Percentiles rank a stretch among this genome's conserved stretches.
These are phyloP conservation scores for Huntiella omanensis DNA, from an alignment of 2,329 filamentous ascomycete genomes.

Conservation along the genomic window DNA sequence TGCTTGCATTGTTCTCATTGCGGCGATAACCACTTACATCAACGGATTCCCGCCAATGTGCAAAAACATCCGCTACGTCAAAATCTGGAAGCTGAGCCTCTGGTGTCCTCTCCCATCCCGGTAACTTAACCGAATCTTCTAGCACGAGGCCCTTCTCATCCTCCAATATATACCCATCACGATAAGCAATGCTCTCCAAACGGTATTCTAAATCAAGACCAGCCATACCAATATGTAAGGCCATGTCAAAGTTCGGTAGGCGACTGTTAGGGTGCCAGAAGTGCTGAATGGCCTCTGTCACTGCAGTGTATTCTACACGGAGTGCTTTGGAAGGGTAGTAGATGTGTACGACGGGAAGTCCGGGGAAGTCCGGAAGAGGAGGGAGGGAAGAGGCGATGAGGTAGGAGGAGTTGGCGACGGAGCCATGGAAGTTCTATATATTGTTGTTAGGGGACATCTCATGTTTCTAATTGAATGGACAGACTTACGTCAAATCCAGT, in stretches of 20 bases:
- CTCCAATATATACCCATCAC: conserved; percentile 49
- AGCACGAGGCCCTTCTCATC: conserved; percentile 50
- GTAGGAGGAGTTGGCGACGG: not conserved
- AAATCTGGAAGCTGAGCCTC: conserved; percentile 37
- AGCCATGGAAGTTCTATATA: not conserved
- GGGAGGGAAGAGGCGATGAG: not conserved
- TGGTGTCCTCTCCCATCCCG: conserved; percentile 36
- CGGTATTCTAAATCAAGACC: conserved; percentile 43
- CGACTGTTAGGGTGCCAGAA: not conserved
- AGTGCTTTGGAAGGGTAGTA: not conserved
- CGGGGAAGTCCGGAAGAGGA: too few species aligned
- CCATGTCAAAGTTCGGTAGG: conserved; percentile 34
- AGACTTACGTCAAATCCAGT: conserved; percentile 1
- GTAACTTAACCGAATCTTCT: conserved; percentile 28
- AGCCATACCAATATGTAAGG: conserved; percentile 69
- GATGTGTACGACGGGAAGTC: not conserved
- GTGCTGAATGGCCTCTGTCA: not conserved
- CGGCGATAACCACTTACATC: not conserved
- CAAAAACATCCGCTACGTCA: conserved; percentile 36
- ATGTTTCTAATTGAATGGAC: too few species aligned
- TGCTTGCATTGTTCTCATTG: conserved; percentile 3
- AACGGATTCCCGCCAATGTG: conserved; percentile 25
- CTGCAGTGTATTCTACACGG: not conserved
- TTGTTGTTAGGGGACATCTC: not conserved
- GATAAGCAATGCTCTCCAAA: conserved; percentile 50